Conservation (phyloP, 345 rosid genomes). For the Erysimum cheiranthoides region DNA sequence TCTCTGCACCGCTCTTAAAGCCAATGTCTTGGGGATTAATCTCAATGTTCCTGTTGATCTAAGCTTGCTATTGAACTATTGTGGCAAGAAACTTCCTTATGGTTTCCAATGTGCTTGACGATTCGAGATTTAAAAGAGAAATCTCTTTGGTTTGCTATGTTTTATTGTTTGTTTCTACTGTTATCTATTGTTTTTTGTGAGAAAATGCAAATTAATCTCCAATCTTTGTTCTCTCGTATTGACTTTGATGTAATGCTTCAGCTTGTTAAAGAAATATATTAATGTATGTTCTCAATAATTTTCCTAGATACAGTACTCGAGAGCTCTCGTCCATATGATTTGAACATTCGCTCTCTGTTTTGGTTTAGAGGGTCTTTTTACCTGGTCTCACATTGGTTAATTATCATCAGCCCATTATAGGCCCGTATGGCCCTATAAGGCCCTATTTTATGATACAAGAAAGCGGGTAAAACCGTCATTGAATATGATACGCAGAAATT, state of each 20-base stretch:
- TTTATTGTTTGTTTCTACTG: not conserved
- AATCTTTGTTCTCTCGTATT: slow-evolving; percentile 13
- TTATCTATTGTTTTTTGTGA: slow-evolving; percentile 15
- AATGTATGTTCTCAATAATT: not conserved
- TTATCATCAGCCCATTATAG: not conserved
- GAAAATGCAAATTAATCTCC: not conserved
- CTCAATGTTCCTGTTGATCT: slow-evolving; percentile 62
- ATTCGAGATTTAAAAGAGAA: slow-evolving; percentile 8
- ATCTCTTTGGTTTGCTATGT: slow-evolving; percentile 26
- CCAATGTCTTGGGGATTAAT: slow-evolving; percentile 63
- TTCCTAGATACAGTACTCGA: slow-evolving; percentile 1
- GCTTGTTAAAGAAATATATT: slow-evolving; percentile 13
- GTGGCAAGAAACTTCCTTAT: slow-evolving; percentile 66
- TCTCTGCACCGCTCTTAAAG: slow-evolving; percentile 82
- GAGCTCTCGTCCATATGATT: not conserved
- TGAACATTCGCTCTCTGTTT: too few species aligned
- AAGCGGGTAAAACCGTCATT: slow-evolving; percentile 11
- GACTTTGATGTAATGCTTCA: slow-evolving; percentile 19
- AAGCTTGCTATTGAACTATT: slow-evolving; percentile 68
- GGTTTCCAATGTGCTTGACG: slow-evolving; percentile 64
- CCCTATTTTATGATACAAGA: too few species aligned
- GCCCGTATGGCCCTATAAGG: slow-evolving; percentile 9
- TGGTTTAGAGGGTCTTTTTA: not conserved
- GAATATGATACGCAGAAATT: not conserved
- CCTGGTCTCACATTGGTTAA: not conserved